Base-by-base conservation (phyloP, 2,329 filamentous ascomycete genomes). In the Ceratocystiopsis brevicomis region DNA sequence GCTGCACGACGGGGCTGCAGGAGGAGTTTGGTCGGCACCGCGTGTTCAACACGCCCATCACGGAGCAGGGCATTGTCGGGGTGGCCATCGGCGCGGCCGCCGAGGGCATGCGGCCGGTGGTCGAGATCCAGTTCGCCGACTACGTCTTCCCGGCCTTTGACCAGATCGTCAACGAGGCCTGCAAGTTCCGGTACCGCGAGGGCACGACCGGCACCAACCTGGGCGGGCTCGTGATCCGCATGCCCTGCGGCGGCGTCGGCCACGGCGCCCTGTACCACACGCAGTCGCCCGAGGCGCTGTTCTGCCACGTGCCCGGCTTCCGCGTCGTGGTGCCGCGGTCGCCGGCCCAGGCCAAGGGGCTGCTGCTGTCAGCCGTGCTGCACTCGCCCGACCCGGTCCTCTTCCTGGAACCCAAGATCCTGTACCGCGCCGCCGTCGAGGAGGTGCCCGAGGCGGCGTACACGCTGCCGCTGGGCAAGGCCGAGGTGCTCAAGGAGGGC, bases 21-120 rank as follows among this genome's bases (percentile, higher is more conserved):
- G 81, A 86, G 48, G 84, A 84, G 45, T 93, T 90, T 58, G 90
- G 90, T 9, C 71, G 75, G 3, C 81, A 90, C 45, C 71, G 90
- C 45, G 87, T 98, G 33, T 98, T 98, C 68, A 96, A 98, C 61
- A 96, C 87, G 16, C 90, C 90, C 0, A 62, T 98, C 51, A 84
- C 80, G 32, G 90, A 98, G 58, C 90, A 96, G 61, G 90, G 88
- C 1, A 88, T 98, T 51, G 72, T 92, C 46, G 90, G 90, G 0
- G 96, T 96, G 56, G 90, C 81, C 11, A 86, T 96, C 51, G 90
- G 90, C 3, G 76, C 79, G 34, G 87, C 88, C 0, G 83, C 84
- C 8, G 81, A 94, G 63, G 88, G 88, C 19, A 86, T 94, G 81
- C 80, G 81, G 45, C 85, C 90, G 0, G 74, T 96, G 19, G 88